A percentile compares a stretch with the other conserved stretches of the same genome.
These are phyloP conservation scores for Sugiyamaella qingdaonensis DNA, from an alignment of 805 yeast genomes.

Conservation along the genomic window DNA sequence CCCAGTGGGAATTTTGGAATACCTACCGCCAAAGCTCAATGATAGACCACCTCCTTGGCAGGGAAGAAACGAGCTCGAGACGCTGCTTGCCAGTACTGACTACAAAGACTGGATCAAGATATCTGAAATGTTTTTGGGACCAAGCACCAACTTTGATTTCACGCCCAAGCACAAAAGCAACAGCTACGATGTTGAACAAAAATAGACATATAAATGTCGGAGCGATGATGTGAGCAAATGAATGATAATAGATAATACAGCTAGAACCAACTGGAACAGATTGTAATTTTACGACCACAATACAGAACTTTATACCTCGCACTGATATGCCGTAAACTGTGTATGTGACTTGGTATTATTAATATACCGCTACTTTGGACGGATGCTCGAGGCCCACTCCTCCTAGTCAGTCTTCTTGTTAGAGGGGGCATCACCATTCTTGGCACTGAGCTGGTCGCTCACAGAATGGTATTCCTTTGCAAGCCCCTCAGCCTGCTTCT, in stretches of 20 bases:
- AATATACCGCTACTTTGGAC: too few species aligned
- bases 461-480: slow-evolving; percentile 57
- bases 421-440: slow-evolving; percentile 20
- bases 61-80: slow-evolving; percentile 91
- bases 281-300: background rate
- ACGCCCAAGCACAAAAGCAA: slow-evolving; percentile 95
- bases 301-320: background rate
- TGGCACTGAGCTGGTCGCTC: slow-evolving; percentile 35
- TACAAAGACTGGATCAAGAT: slow-evolving; percentile 94
- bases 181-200: slow-evolving; percentile 41
- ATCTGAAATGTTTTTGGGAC: slow-evolving; percentile 92
- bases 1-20: slow-evolving; percentile 89
- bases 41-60: slow-evolving; percentile 92
- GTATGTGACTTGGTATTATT: too few species aligned
- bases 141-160: slow-evolving; percentile 69
- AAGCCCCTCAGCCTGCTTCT: slow-evolving; percentile 67
- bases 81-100: slow-evolving; percentile 78
- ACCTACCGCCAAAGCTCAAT: slow-evolving; percentile 81
- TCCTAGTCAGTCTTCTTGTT: slow-evolving; percentile 30
- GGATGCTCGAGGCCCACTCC: background rate
- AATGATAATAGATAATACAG: background rate
- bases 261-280: background rate
- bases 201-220: slow-evolving; percentile 5
- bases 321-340: background rate
- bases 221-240: background rate